Evolutionary conservation across 371 early-diverging fungal genomes (phyloP), one percentile per base, ranked within the genome.

Genomic region (Encephalitozoon intestinalis): DNA sequence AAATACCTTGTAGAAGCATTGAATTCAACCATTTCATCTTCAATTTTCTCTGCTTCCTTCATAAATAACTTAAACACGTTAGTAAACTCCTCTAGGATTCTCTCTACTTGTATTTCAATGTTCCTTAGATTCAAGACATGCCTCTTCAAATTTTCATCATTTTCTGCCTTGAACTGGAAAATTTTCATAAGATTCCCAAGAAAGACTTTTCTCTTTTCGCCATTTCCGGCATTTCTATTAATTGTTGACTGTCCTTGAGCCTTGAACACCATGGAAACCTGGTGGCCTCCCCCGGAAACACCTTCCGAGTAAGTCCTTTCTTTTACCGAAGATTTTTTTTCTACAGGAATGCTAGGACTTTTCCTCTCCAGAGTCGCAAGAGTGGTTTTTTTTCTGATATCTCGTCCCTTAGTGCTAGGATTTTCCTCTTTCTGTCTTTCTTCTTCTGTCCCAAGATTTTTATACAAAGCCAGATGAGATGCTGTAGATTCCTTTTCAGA

Each of bases 1-100:
- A 73, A 53, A 73, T 50, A 73, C 40, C 54, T 64, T 34, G 64
- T 52, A 15, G 74, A 64, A 7, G 64, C 63, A 43, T 73, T 73
- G 26, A 73, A 66, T 12, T 30, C 74, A 39, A 66, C 26, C 63
- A 73, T 63, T 43, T 73, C 74, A 4, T 43, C 11, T 37, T 58
- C 46, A 1, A 73, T 73, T 9, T 18, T 50, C 52, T 53, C 39
- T 28, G 64, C 52, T 30, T 43, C 66, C 28, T 66, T 73, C 28
- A 52, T 66, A 18, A 73, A 73, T 52, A n/a, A 9, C 26, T 73
- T 53, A 41, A 73, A 73, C 6, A 41, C 23, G 28, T 26, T 53
- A 4, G 25, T 34, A 41, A 73, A 73, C n/a, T 66, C 43, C 9
- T 21, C 52, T 4, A 73, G 15, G 25, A 50, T 46, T 40, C 40